Base-by-base conservation (phyloP, 2,329 filamentous ascomycete species). In the Dactylellina sp. region DNA sequence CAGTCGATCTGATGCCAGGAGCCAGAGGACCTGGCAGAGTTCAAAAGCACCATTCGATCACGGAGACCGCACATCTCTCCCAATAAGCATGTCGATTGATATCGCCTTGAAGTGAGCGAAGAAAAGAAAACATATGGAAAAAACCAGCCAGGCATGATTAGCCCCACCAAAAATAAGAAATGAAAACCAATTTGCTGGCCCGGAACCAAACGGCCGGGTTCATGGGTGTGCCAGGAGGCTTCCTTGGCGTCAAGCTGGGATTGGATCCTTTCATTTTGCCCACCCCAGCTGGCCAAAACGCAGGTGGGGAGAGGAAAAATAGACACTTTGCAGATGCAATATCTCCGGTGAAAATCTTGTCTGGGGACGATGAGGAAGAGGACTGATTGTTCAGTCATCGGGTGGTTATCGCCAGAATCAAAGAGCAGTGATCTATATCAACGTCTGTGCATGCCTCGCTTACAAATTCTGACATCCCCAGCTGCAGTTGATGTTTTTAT, bases 191-290 rank as follows among this genome's bases (percentile, higher is more conserved):
- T 74, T 61, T 66, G 59, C 47, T 71, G 55, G 70, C 47, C 61
- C 61, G 70, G 70, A 66, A 66, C 70, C 70, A 74, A 74, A 74
- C 70, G 61, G 70, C 70, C 70, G 70, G 70, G 70, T 74, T 66
- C 61, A 74, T 74, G 70, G 70, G 61, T 74, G n/a, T 46, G 46
- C 47, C 53, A 60, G 53, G 46, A 63, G 18, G 44, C 52, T 49
- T 53, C 35, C 68, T 72, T 72, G 68, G 61, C 70, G 28, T 61
- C 35, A 9, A 22, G 28, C 52, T 57, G 28, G 61, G 61, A 52
- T 66, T 74, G 63, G 70, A 61, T 62, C 60, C 59, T 64, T 66
- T 61, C 53, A 55, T 61, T 65, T 64, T 56, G 49, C 42, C 12
- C n/a, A 42, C 25, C 61, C 44, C 49, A 50, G 60, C 60, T 59